Conservation (phyloP, 176 grass and related monocot genomes). For the Lolium perenne region DNA sequence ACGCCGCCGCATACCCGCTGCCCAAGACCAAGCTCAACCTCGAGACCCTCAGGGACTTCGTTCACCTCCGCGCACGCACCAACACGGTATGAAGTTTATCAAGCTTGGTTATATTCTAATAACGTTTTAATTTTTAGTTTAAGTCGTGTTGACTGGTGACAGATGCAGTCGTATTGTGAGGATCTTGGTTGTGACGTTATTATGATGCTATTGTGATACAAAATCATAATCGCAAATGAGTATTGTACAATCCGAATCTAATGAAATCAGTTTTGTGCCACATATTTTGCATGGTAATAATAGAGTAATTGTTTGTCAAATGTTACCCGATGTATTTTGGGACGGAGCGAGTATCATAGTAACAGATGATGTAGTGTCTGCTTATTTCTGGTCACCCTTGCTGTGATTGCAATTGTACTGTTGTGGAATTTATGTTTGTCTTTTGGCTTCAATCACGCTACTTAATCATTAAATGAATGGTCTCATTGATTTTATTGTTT, state of each 20-base stretch:
- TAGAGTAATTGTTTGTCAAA: neutral
- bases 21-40: constrained; percentile 83
- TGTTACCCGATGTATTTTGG: neutral
- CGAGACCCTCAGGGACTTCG: constrained; percentile 78
- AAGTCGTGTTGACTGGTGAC: no score
- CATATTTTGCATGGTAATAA: neutral
- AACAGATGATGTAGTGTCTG: neutral
- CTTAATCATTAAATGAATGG: neutral
- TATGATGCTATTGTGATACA: neutral
- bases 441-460: neutral
- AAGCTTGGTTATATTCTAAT: neutral
- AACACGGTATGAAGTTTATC: constrained; percentile 72
- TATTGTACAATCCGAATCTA: neutral
- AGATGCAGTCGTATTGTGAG: neutral
- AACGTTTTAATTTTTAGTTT: neutral
- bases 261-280: neutral
- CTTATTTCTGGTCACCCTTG: neutral
- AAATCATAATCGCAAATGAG: neutral
- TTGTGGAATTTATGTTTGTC: neutral
- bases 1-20: constrained; percentile 73
- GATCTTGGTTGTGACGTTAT: neutral
- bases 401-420: neutral
- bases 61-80: constrained; percentile 83
- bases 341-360: neutral
- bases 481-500: neutral